Base-by-base conservation (phyloP, 2,329 filamentous ascomycete genomes). In the Aquanectria penicillioides region DNA sequence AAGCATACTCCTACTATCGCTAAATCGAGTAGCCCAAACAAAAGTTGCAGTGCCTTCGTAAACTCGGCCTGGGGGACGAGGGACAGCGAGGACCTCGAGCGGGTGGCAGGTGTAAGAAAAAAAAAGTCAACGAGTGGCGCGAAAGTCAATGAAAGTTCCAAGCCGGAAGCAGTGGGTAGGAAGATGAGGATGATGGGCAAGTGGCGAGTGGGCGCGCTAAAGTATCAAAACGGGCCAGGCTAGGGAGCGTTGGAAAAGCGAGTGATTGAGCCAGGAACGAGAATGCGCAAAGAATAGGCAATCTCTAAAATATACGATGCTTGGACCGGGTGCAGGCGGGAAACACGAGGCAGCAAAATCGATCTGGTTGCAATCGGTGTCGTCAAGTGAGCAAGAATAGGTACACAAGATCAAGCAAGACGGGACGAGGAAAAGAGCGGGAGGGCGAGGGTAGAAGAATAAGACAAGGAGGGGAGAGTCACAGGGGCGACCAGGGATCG, bases 201-300 rank as follows among this genome's bases (percentile, higher is more conserved):
- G 48, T 43, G 33, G 47, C 7, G 26, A 47, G 23, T 47, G 40
- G 13, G 29, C 33, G 41, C 26, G 41, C 41, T 28, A 46, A 33
- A 46, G 31, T 31, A 46, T 33, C 17, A 46, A 46, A 46, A 46
- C 41, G 41, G 23, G 28, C 41, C 41, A 46, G 8, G 41, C 33
- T 41, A 49, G 51, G 29, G 38, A 53, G 43, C 40, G 51, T n/a
- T 25, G 8, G 31, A 44, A 41, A 53, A 56, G 52, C 52, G 52
- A 56, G 36, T 38, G 52, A 47, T 55, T 48, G 43, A 37, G 43
- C 43, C 43, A 17, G 6, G 29, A 48, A 25, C n/a, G 12, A 20
- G 26, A 48, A 26, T 31, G 43, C 38, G 50, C 22, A 41, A 34
- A n/a, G n/a, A n/a, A n/a, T n/a, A n/a, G n/a, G n/a, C n/a, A n/a